Evolutionary conservation across 108 stramenopile species (phyloP).

Genomic region (Asterionellopsis glacialis): DNA sequence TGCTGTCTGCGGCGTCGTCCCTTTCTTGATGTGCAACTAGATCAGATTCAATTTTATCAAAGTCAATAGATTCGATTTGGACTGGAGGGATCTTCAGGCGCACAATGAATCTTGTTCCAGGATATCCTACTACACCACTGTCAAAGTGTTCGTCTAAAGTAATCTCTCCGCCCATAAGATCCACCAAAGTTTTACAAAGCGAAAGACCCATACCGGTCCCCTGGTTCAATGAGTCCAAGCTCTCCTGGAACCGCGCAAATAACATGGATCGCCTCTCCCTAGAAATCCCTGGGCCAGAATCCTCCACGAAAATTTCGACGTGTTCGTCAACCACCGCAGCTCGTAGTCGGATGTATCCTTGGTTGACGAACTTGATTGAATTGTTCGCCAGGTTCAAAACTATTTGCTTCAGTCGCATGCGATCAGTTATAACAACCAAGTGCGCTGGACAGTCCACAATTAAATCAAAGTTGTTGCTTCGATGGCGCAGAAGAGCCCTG

Average conservation of each 20-base stretch:
- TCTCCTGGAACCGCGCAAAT: conserved; percentile 46
- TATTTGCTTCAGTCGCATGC: conserved; percentile 48
- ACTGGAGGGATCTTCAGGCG: conserved; percentile 10
- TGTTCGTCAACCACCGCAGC: conserved; percentile 19
- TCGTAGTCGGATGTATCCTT: conserved; percentile 46
- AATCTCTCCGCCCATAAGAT: conserved; percentile 50
- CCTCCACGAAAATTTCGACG: conserved; percentile 27
- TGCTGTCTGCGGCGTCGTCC: no score
- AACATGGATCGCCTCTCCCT: conserved; percentile 24
- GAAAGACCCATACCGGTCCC: conserved; percentile 49
- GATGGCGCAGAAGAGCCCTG: conserved; percentile 15
- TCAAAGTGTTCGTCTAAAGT: conserved; percentile 34
- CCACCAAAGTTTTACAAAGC: conserved; percentile 39
- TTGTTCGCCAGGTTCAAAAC: conserved; percentile 44
- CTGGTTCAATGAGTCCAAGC: conserved; percentile 32
- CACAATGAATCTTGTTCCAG: conserved; percentile 44
- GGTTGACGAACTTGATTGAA: conserved; percentile 38
- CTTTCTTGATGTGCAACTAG: no score
- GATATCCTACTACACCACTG: conserved; percentile 36
- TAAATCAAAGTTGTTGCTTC: conserved; percentile 12
- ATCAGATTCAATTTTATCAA: no score
- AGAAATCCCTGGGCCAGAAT: conserved; percentile 53
- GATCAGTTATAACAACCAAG: conserved; percentile 36
- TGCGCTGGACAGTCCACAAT: conserved; percentile 29
- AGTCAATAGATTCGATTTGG: no score